A percentile compares a stretch with the other conserved stretches of the same genome.
Evolutionary conservation across 2,329 filamentous ascomycete genomes (phyloP).

Genomic region (Curvularia lunata): DNA sequence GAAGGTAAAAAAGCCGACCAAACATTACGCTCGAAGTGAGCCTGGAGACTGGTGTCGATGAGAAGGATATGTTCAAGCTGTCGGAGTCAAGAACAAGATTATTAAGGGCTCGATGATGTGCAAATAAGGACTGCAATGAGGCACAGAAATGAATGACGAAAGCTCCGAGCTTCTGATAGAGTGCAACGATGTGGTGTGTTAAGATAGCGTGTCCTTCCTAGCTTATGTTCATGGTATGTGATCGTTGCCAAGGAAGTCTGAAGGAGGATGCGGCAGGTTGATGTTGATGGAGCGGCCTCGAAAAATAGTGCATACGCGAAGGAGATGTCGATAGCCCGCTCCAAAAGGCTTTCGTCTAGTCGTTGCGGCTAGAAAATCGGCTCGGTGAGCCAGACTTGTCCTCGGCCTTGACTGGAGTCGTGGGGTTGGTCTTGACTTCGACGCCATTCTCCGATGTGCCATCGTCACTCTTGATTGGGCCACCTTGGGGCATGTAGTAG

Average conservation of each 20-base stretch:
- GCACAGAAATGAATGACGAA: slow-evolving; percentile 26
- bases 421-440: slow-evolving; percentile 43
- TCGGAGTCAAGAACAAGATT: slow-evolving; percentile 22
- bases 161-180: slow-evolving; percentile 3
- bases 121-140: slow-evolving; percentile 17
- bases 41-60: slow-evolving; percentile 18
- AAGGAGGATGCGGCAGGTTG: slow-evolving; percentile 30
- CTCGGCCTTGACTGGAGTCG: slow-evolving; percentile 44
- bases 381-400: slow-evolving; percentile 34
- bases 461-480: slow-evolving; percentile 39
- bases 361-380: slow-evolving; percentile 32
- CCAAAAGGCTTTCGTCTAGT: slow-evolving; percentile 26
- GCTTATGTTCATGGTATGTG: slow-evolving; percentile 23
- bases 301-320: slow-evolving; percentile 41
- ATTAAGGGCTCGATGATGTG: slow-evolving; percentile 29
- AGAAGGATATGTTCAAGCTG: slow-evolving; percentile 32
- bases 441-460: slow-evolving; percentile 37
- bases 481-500: slow-evolving; percentile 35
- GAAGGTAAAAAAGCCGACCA: slow-evolving; percentile 29
- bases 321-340: slow-evolving; percentile 16
- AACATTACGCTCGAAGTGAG: slow-evolving; percentile 17
- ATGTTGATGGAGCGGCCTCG: slow-evolving; percentile 37
- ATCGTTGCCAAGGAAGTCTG: slow-evolving; percentile 27
- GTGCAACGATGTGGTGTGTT: slow-evolving; percentile 16
- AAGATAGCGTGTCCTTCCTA: slow-evolving; percentile 22